These are phyloP conservation scores for Chytriomyces confervae DNA, from an alignment of 192 early-diverging fungal genomes.

Conservation along the genomic window DNA sequence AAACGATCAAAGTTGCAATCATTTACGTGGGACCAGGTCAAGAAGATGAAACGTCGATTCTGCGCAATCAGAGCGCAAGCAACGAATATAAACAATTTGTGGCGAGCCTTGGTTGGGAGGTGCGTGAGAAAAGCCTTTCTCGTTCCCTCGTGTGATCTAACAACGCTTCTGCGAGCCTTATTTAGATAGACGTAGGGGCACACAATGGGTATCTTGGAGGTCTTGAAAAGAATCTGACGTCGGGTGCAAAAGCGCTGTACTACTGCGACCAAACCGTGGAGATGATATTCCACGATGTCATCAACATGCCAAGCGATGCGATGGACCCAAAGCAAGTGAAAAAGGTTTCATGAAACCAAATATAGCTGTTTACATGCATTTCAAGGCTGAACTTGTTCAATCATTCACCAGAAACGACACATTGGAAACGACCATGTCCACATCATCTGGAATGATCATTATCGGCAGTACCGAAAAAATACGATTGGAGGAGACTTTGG, in stretches of 20 bases:
- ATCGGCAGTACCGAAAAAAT: conserved; percentile 78
- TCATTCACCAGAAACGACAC: conserved; percentile 85
- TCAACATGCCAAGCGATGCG: conserved; percentile 83
- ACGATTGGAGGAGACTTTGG: conserved; percentile 99
- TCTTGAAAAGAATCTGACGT: conserved; percentile 78
- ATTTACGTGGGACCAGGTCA: conserved; percentile 92
- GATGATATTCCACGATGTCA: conserved; percentile 90
- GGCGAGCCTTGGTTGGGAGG: conserved; percentile 88
- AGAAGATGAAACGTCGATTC: conserved; percentile 85
- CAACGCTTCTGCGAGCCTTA: conserved; percentile 1
- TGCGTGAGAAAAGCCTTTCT: conserved; percentile 20
- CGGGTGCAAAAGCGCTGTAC: conserved; percentile 79
- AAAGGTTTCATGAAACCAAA: conserved; percentile 70
- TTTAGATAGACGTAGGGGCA: conserved; percentile 72
- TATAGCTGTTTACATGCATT: neutral
- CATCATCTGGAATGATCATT: conserved; percentile 97
- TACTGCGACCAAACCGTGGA: conserved; percentile 84
- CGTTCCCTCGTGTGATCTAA: neutral
- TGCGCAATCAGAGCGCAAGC: conserved; percentile 79
- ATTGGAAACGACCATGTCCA: conserved; percentile 99
- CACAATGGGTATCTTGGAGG: conserved; percentile 90
- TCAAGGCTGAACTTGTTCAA: neutral
- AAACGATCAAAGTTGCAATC: conserved; percentile 88
- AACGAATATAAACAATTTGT: conserved; percentile 84
- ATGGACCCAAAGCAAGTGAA: conserved; percentile 85